Base-by-base conservation (phyloP, 768 basidiomycete species). In the Suillus spraguei region DNA sequence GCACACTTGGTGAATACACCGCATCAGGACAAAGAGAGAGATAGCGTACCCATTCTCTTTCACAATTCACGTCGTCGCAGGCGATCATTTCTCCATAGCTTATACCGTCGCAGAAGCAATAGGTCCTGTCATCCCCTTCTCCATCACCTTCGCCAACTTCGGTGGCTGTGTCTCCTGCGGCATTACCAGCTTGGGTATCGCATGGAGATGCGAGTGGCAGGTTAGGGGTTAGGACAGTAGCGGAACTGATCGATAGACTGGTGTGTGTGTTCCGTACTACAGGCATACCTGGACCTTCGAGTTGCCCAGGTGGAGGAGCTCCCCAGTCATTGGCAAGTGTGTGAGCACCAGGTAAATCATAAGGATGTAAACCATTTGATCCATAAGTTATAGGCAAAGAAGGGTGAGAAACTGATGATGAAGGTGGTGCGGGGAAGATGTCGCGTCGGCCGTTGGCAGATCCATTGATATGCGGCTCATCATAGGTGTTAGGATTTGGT, bases 81-180 rank as follows among this genome's bases (percentile, higher is more conserved):
- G 89, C 95, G 69, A 97, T 92, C 95, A 97, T 97, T 78, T 95
- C 91, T 42, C 95, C 95, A 69, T 90, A 95, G 70, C 92, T 94
- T 64, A 87, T 83, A 20, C 90, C 81, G 67, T 92, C 82, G 75
- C 95, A 98, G 80, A 88, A 83, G 77, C 95, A 98, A 72, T 98
- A 97, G 16, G 83, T 82, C 69, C 81, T 85, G 70, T 86, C 83
- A 53, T 83, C 84, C 20, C 78, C 82, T 54, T 82, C 83, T 5
- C 83, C 91, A 47, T 88, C 91, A 0, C 77, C 79, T 5, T 72
- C 74, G 1, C 71, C 82, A 17, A 81, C 86, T 44, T 82, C 85
- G 2, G 76, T 81, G 13, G 79, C 83, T 47, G 69, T 69, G 59
- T 75, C 72, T 24, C 66, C 66, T 32, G 78, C 76, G 5, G 80